Evolutionary conservation across 75 land plant species (phyloP).

Genomic region (Selaginella tamariscina): DNA sequence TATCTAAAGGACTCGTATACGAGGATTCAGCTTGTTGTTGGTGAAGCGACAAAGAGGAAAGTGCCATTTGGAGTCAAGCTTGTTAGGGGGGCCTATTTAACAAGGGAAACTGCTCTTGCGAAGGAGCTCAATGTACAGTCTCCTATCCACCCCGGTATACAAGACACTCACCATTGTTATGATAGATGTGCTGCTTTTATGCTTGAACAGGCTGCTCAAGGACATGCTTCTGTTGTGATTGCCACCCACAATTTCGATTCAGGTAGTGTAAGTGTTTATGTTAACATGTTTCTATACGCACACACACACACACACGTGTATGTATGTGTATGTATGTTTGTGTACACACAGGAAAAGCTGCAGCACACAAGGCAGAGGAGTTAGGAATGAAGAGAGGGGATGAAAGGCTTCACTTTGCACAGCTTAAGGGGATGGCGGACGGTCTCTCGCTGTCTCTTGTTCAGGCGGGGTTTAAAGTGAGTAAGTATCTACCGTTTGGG

Average conservation of each 20-base stretch:
- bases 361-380: slow-evolving; percentile 40
- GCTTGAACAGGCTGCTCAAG: slow-evolving; percentile 44
- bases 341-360: slow-evolving; percentile 48
- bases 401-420: slow-evolving; percentile 68
- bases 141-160: slow-evolving; percentile 53
- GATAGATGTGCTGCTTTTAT: slow-evolving; percentile 56
- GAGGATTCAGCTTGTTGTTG: slow-evolving; percentile 31
- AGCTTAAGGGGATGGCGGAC: slow-evolving; percentile 92
- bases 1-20: slow-evolving; percentile 67
- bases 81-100: slow-evolving; percentile 90
- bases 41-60: slow-evolving; percentile 45
- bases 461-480: slow-evolving; percentile 80
- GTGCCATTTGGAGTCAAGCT: slow-evolving; percentile 56
- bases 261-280: slow-evolving; percentile 36
- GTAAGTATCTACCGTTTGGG: slow-evolving; percentile 79
- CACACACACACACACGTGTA: too few relatives aligned
- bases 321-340: too few relatives aligned
- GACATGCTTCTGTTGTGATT: slow-evolving; percentile 44
- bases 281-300: too few relatives aligned
- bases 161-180: slow-evolving; percentile 63
- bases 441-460: slow-evolving; percentile 51
- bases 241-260: slow-evolving; percentile 85
- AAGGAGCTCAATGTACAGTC: slow-evolving; percentile 38
- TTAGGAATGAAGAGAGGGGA: slow-evolving; percentile 42
- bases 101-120: slow-evolving; percentile 47